Evolutionary conservation across 805 yeast species (phyloP).

Genomic region (Starmerella potacharoeniae): DNA sequence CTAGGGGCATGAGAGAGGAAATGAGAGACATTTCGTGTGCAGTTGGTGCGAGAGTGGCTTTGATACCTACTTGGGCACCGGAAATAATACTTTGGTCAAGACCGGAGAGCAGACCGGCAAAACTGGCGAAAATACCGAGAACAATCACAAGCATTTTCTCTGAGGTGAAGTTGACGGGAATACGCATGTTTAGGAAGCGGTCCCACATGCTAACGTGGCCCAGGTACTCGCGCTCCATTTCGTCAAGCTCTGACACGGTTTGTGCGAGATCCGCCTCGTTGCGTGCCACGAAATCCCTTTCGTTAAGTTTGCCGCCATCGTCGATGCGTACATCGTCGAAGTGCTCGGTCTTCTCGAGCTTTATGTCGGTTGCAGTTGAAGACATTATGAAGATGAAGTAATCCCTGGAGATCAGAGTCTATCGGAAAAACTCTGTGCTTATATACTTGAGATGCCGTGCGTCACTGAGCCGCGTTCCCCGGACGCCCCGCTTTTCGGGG

Average conservation of each 20-base stretch:
- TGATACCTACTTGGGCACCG: conserved; percentile 49
- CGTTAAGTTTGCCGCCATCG: conserved; percentile 15
- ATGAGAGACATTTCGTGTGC: conserved; percentile 40
- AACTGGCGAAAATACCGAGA: conserved; percentile 47
- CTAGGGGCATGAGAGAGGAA: conserved; percentile 54
- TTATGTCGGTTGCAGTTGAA: not conserved
- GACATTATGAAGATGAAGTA: not conserved
- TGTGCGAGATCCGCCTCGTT: conserved; percentile 10
- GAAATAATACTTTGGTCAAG: conserved; percentile 56
- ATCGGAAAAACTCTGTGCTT: conserved; percentile 2
- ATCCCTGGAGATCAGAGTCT: not conserved
- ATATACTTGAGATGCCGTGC: not conserved
- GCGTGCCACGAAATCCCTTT: conserved; percentile 5
- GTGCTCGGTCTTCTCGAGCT: not conserved
- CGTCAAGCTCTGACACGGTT: conserved; percentile 12
- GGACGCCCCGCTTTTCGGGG: not conserved
- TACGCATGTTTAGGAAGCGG: conserved; percentile 10
- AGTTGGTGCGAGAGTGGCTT: conserved; percentile 33
- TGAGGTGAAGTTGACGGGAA: conserved; percentile 11
- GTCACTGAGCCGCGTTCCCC: not conserved
- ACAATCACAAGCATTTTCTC: conserved; percentile 35
- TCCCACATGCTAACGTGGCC: conserved; percentile 11
- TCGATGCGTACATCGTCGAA: conserved; percentile 9
- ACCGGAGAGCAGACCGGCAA: conserved; percentile 56
- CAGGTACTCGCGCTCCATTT: conserved; percentile 10